Conservation (phyloP, 2,329 filamentous ascomycete genomes). For the Acephala macrosclerotiorum region DNA sequence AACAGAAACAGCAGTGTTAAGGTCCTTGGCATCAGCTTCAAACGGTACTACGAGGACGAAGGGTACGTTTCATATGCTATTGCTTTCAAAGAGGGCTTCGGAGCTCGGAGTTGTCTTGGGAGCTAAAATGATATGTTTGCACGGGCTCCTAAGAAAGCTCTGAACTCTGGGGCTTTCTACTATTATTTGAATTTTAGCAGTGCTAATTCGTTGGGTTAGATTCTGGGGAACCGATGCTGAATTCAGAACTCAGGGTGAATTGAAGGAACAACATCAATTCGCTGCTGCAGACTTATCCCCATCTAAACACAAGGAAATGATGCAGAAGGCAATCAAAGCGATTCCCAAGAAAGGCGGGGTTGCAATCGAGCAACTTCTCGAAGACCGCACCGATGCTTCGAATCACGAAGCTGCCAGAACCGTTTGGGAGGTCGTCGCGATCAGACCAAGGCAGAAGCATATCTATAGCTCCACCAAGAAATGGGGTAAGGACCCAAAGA, state of each 20-base stretch:
- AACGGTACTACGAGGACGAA: conserved; percentile 22
- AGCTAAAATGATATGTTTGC: no score
- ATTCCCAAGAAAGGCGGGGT: conserved; percentile 26
- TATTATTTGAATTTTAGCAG: no score
- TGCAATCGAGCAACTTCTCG: conserved; percentile 24
- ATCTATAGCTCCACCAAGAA: conserved; percentile 29
- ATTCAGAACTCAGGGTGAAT: conserved; percentile 23
- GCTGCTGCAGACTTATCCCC: conserved; percentile 18
- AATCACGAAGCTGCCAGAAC: conserved; percentile 21
- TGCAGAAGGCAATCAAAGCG: conserved; percentile 25
- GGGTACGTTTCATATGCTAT: no score
- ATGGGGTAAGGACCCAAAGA: conserved; percentile 25
- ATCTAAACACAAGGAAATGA: conserved; percentile 24
- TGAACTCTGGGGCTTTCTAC: no score
- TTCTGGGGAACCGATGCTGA: conserved; percentile 25
- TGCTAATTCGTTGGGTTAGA: no score
- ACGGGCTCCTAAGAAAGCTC: no score
- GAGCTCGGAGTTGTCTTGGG: no score
- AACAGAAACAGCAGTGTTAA: conserved; percentile 15
- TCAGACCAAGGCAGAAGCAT: conserved; percentile 24
- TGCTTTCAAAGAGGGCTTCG: no score
- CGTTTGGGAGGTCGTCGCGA: conserved; percentile 26
- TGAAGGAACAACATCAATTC: conserved; percentile 23
- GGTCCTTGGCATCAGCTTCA: conserved; percentile 28
- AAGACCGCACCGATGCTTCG: conserved; percentile 19